Evolutionary conservation across 2,329 filamentous ascomycete genomes (phyloP).

Genomic region (Paecilomyces sp.): DNA sequence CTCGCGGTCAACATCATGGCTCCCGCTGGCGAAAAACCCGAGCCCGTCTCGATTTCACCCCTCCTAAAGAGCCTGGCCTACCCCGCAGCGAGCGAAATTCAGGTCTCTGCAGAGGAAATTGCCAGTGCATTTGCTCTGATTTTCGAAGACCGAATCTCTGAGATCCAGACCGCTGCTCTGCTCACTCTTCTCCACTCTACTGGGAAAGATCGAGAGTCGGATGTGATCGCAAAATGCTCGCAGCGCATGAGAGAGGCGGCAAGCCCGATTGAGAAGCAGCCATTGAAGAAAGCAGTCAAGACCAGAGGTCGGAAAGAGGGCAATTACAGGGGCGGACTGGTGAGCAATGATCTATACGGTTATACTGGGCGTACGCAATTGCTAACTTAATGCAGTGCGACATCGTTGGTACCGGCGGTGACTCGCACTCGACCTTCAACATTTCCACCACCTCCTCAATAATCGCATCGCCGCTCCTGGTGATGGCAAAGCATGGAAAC

Average conservation of each 20-base stretch:
- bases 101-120: conserved; percentile 71
- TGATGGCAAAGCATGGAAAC: conserved; percentile 94
- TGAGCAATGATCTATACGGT: conserved; percentile 41
- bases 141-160: conserved; percentile 83
- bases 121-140: conserved; percentile 84
- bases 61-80: conserved; percentile 42
- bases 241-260: conserved; percentile 76
- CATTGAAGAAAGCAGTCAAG: conserved; percentile 56
- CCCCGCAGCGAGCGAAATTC: conserved; percentile 34
- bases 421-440: conserved; percentile 97
- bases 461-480: conserved; percentile 73
- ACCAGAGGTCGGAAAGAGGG: conserved; percentile 60
- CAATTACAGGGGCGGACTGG: conserved; percentile 72
- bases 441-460: conserved; percentile 94
- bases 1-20: conserved; percentile 14
- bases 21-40: conserved; percentile 20
- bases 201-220: conserved; percentile 70
- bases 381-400: conserved; percentile 54
- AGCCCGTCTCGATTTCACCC: conserved; percentile 39
- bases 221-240: conserved; percentile 81
- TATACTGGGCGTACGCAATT: too few relatives aligned
- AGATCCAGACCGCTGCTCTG: conserved; percentile 78
- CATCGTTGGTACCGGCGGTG: conserved; percentile 94
- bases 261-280: conserved; percentile 58
- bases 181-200: conserved; percentile 91